phyloP scores from a whole-genome alignment of 2,329 filamentous ascomycete genomes.

The Ilyonectria mors-panacis region DNA sequence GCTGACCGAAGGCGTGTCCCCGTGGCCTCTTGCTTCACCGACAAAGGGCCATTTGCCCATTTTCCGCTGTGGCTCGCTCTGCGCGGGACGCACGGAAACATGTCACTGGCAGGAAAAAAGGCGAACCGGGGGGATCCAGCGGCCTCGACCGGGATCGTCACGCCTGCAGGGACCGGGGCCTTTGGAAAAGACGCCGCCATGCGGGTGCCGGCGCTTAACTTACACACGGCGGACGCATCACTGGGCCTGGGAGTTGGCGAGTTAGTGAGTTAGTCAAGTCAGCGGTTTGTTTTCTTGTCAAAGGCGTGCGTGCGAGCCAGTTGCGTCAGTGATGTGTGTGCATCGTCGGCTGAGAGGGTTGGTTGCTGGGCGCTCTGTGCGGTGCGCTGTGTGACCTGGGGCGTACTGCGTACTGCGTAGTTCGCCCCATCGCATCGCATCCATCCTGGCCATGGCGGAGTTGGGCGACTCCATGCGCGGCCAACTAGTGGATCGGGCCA shows the following conservation, averaged over 20 bases:
- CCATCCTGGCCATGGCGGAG: too few species aligned
- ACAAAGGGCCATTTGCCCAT: background rate
- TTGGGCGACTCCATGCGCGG: too few species aligned
- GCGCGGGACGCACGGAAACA: background rate
- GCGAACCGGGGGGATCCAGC: background rate
- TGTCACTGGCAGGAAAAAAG: background rate
- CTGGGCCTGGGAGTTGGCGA: background rate
- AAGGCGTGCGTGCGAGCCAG: too few species aligned
- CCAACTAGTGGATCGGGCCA: background rate
- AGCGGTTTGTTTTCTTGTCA: too few species aligned
- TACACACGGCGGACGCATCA: background rate
- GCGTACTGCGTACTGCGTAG: too few species aligned
- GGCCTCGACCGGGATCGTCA: constrained; percentile 19
- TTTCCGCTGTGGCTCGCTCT: background rate
- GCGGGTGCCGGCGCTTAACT: constrained; percentile 41
- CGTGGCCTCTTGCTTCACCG: background rate
- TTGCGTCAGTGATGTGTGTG: background rate
- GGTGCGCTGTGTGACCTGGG: too few species aligned
- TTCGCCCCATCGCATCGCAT: too few species aligned
- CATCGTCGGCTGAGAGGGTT: background rate
- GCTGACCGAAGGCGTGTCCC: background rate
- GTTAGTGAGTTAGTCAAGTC: too few species aligned
- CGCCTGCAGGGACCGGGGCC: constrained; percentile 17
- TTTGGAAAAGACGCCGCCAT: constrained; percentile 28
- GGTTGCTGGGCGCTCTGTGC: too few species aligned